Percentiles rank a stretch among this genome's conserved stretches.
These are phyloP conservation scores for Spirogloea muscicola DNA, from an alignment of 139 green algal species.

Conservation along the genomic window DNA sequence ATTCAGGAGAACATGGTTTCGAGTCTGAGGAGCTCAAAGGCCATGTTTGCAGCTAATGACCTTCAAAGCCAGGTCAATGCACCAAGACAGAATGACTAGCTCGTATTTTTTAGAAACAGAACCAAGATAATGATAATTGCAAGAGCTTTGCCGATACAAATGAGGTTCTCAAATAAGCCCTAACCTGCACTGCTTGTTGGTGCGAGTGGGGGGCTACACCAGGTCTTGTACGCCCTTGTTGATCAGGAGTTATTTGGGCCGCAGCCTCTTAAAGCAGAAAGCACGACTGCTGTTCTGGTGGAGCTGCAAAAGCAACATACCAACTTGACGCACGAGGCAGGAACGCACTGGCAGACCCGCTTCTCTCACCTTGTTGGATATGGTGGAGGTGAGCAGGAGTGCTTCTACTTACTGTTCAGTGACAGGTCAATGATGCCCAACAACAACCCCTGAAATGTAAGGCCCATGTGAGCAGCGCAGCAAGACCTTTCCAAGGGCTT, in stretches of 20 bases:
- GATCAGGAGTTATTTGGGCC: slow-evolving; percentile 58
- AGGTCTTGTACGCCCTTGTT: slow-evolving; percentile 47
- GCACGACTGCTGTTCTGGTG: slow-evolving; percentile 21
- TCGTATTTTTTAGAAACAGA: background rate
- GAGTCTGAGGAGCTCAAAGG: slow-evolving; percentile 26
- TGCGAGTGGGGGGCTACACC: slow-evolving; percentile 2
- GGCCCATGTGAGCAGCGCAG: too few relatives aligned
- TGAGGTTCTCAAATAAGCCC: background rate
- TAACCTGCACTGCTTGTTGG: background rate
- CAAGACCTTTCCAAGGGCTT: too few relatives aligned
- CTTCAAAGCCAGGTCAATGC: slow-evolving; percentile 59
- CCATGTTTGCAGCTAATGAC: slow-evolving; percentile 59
- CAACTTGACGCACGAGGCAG: slow-evolving; percentile 27
- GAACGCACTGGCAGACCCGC: slow-evolving; percentile 54
- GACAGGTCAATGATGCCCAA: too few relatives aligned
- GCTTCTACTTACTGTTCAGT: too few relatives aligned
- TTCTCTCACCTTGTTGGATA: slow-evolving; percentile 78
- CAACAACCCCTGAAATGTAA: too few relatives aligned
- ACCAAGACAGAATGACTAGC: background rate
- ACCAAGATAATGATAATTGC: background rate
- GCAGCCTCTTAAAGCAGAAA: background rate
- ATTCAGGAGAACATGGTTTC: slow-evolving; percentile 28
- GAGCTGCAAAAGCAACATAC: slow-evolving; percentile 35
- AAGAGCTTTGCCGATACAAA: background rate
- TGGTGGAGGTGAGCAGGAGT: slow-evolving; percentile 47